Evolutionary conservation across 148 eudicot species (phyloP).

Genomic region (Hydrangea macrophylla): DNA sequence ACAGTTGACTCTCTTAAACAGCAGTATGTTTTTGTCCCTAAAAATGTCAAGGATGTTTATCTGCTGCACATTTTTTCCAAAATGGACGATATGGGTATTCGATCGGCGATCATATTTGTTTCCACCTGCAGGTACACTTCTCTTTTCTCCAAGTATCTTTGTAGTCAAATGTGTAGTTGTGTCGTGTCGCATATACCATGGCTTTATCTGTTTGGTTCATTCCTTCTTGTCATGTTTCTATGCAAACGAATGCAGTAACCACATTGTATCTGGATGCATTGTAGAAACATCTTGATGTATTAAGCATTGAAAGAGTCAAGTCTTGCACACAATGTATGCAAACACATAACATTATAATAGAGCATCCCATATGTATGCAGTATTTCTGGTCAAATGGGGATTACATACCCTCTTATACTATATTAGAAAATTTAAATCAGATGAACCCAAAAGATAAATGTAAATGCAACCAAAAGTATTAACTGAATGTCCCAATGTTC

Average conservation of each 20-base stretch:
- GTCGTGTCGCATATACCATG: not conserved
- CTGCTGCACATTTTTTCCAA: slow-evolving; percentile 63
- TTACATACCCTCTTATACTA: not conserved
- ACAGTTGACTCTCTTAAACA: slow-evolving; percentile 83
- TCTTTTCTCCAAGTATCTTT: not conserved
- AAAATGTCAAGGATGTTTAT: slow-evolving; percentile 72
- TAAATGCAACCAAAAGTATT: not conserved
- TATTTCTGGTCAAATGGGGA: not conserved
- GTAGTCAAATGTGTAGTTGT: not conserved
- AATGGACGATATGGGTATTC: slow-evolving; percentile 69
- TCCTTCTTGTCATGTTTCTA: not conserved
- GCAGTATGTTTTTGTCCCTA: slow-evolving; percentile 62
- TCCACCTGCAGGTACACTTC: slow-evolving; percentile 58
- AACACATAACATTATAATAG: not conserved
- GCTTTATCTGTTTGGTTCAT: not conserved
- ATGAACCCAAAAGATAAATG: not conserved
- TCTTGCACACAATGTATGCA: too few species aligned
- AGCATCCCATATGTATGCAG: not conserved
- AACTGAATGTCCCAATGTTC: not conserved
- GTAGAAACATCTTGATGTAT: not conserved
- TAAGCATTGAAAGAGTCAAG: not conserved
- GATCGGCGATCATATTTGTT: slow-evolving; percentile 82
- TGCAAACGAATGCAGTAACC: too few species aligned
- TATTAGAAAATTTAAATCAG: not conserved
- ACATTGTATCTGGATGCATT: not conserved